Percentiles rank a stretch among this genome's conserved stretches.
phyloP scores from a whole-genome alignment of 805 yeast species.

The Zygotorulaspora sp. region DNA sequence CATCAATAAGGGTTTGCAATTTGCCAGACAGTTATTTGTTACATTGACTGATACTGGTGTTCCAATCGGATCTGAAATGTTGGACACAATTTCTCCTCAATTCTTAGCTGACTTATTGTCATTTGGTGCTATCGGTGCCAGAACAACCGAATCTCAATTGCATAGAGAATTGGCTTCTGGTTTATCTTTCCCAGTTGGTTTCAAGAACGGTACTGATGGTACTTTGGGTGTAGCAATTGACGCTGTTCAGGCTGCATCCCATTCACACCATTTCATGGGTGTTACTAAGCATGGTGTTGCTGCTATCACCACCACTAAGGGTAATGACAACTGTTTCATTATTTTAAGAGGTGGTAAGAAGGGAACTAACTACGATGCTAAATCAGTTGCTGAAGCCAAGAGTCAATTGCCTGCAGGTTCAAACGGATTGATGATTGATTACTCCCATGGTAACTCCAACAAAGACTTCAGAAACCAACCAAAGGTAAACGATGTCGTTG shows the following conservation, averaged over 20 bases:
- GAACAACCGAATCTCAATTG: conserved; percentile 97
- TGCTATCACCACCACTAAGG: conserved; percentile 93
- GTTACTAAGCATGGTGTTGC: conserved; percentile 97
- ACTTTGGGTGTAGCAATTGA: conserved; percentile 87
- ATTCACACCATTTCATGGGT: conserved; percentile 92
- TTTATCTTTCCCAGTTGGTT: conserved; percentile 96
- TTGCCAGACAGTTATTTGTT: conserved; percentile 78
- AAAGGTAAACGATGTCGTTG: conserved; percentile 75
- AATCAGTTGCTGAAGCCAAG: conserved; percentile 72
- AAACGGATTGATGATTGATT: conserved; percentile 81
- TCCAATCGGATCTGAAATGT: conserved; percentile 97
- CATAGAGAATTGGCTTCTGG: conserved; percentile 98
- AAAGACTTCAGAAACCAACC: conserved; percentile 96
- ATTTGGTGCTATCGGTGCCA: conserved; percentile 97
- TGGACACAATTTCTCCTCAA: conserved; percentile 97
- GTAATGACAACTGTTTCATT: conserved; percentile 90
- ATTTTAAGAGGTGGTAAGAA: conserved; percentile 94
- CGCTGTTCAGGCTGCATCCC: conserved; percentile 87
- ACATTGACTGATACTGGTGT: conserved; percentile 73
- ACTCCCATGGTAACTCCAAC: conserved; percentile 95
- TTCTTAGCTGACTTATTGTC: conserved; percentile 85
- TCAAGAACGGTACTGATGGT: conserved; percentile 98
- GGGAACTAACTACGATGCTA: conserved; percentile 88
- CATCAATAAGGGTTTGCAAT: conserved; percentile 88
- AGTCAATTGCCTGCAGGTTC: conserved; percentile 45